A percentile compares a stretch with the other conserved stretches of the same genome.
Conservation (phyloP, 768 basidiomycete genomes). For the Leucosporidium yakuticum region DNA sequence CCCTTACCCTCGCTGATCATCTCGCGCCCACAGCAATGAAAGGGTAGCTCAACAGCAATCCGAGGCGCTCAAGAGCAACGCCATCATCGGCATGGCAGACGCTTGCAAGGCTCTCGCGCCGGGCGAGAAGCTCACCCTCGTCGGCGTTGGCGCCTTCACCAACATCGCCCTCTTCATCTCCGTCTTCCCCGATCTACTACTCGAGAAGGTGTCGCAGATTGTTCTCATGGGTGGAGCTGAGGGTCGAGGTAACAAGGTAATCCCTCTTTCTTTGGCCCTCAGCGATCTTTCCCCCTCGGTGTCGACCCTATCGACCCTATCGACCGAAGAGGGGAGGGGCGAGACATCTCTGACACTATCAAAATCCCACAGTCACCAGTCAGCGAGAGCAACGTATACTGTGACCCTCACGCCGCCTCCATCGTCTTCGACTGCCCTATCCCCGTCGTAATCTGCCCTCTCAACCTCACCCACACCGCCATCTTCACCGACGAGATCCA, state of each 20-base stretch:
- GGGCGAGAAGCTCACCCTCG: slow-evolving; percentile 59
- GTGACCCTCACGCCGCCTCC: slow-evolving; percentile 69
- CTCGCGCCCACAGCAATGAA: neutral
- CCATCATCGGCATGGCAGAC: slow-evolving; percentile 56
- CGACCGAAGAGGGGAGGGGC: too few species aligned
- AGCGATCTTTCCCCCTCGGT: too few species aligned
- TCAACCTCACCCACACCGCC: slow-evolving; percentile 27
- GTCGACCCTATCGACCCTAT: too few species aligned
- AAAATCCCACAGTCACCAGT: neutral
- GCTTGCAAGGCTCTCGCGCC: slow-evolving; percentile 47
- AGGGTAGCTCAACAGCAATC: slow-evolving; percentile 48
- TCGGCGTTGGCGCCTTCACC: slow-evolving; percentile 77
- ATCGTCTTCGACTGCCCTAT: slow-evolving; percentile 68
- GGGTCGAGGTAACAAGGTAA: slow-evolving; percentile 70
- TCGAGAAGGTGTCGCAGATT: slow-evolving; percentile 58
- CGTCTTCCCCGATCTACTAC: slow-evolving; percentile 51
- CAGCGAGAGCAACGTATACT: slow-evolving; percentile 2
- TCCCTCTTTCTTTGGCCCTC: too few species aligned
- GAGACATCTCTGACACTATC: too few species aligned
- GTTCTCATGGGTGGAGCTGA: slow-evolving; percentile 87
- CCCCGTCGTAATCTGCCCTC: slow-evolving; percentile 46
- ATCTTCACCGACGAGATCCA: slow-evolving; percentile 47
- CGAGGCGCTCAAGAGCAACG: slow-evolving; percentile 39
- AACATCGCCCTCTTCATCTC: slow-evolving; percentile 66
- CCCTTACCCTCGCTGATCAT: neutral